Conservation (phyloP, 176 grass and related monocot genomes). For the Poa annua region DNA sequence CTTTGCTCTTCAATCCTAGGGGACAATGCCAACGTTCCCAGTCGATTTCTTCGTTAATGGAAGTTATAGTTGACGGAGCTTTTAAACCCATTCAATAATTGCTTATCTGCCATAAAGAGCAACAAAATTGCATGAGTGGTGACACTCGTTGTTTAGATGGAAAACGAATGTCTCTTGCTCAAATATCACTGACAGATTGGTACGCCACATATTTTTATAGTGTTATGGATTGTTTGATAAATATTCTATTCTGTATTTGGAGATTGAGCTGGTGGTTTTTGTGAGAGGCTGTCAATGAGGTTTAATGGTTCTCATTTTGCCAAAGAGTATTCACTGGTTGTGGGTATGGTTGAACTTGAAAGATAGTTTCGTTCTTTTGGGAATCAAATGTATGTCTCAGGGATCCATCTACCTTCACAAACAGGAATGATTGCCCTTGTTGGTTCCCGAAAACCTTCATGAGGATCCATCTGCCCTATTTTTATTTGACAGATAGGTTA, state of each 20-base stretch:
- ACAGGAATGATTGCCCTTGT: background rate
- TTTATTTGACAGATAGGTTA: background rate
- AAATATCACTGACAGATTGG: constrained; percentile 5
- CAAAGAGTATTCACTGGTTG: background rate
- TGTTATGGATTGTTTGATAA: background rate
- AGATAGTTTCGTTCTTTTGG: background rate
- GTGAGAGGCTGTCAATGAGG: background rate
- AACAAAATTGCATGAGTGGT: background rate
- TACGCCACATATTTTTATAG: background rate
- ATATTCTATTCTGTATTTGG: background rate
- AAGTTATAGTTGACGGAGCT: background rate
- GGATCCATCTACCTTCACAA: no score
- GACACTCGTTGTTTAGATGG: background rate
- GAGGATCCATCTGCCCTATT: background rate
- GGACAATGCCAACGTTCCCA: background rate
- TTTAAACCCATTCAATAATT: background rate
- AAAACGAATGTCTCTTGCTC: background rate
- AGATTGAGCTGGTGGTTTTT: background rate
- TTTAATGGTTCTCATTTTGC: background rate
- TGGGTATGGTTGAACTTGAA: background rate
- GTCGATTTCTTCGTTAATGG: background rate
- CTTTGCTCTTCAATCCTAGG: background rate
- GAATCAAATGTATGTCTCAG: background rate
- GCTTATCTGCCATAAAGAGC: constrained; percentile 8
- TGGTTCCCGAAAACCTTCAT: background rate